phyloP scores from a whole-genome alignment of 163 green algal genomes.

The Chloroidium sp. region DNA sequence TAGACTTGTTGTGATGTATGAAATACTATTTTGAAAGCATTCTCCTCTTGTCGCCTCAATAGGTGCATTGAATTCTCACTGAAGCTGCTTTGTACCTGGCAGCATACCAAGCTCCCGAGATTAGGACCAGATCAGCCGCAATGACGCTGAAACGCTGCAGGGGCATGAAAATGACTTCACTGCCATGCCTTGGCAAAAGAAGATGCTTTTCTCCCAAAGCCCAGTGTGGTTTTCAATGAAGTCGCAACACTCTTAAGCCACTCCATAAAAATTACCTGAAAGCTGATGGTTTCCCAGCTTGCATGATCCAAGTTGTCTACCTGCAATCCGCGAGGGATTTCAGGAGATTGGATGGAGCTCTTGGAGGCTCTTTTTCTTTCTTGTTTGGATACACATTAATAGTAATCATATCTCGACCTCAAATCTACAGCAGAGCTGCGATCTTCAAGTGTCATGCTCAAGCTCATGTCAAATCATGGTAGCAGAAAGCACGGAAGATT shows the following conservation, averaged over 20 bases:
- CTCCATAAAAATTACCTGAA: constrained; percentile 37
- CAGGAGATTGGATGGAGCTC: no score
- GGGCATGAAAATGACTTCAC: background rate
- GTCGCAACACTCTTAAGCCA: no score
- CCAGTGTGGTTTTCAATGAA: no score
- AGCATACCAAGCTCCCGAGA: constrained; percentile 25
- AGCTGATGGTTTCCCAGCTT: constrained; percentile 50
- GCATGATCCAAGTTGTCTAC: constrained; percentile 51
- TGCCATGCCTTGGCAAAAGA: background rate
- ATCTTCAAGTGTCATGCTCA: background rate
- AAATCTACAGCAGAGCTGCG: background rate
- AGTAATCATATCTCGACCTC: no score
- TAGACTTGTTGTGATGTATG: background rate
- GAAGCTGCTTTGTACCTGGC: constrained; percentile 1
- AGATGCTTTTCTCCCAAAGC: no score
- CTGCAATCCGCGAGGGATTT: background rate
- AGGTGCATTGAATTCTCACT: background rate
- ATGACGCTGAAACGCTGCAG: constrained; percentile 62
- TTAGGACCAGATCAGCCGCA: constrained; percentile 49
- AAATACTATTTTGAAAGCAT: background rate
- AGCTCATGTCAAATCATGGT: background rate
- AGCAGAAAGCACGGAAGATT: background rate
- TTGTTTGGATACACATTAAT: no score
- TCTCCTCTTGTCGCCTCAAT: background rate
- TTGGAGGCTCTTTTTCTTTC: no score